Conservation (phyloP, 495 filamentous ascomycete species). For the Neurospora sp. region DNA sequence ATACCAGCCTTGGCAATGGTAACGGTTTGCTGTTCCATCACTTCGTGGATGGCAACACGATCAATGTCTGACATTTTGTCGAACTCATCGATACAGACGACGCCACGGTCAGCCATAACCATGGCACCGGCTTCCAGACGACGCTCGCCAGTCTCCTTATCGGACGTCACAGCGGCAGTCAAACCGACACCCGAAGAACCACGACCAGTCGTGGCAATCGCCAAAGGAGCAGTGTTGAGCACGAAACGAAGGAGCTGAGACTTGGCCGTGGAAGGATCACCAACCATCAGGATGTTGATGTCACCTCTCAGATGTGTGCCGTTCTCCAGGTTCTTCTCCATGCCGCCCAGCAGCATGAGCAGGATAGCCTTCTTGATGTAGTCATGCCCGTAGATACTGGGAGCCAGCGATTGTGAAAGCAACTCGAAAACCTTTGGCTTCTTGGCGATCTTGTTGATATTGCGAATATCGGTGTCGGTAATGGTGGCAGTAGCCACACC, state of each 20-base stretch:
- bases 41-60: slow-evolving; percentile 98
- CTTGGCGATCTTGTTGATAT: slow-evolving; percentile 97
- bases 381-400: slow-evolving; percentile 94
- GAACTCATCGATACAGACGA: slow-evolving; percentile 99
- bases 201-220: slow-evolving; percentile 94
- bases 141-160: slow-evolving; percentile 96
- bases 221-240: slow-evolving; percentile 90
- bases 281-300: slow-evolving; percentile 99
- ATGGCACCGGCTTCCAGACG: slow-evolving; percentile 95
- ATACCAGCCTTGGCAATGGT: slow-evolving; percentile 99
- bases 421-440: slow-evolving; percentile 90
- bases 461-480: slow-evolving; percentile 95
- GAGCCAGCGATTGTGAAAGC: slow-evolving; percentile 92
- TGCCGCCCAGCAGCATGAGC: slow-evolving; percentile 92
- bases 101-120: slow-evolving; percentile 93
- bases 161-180: slow-evolving; percentile 88
- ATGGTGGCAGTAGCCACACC: slow-evolving; percentile 87
- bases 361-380: slow-evolving; percentile 98
- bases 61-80: slow-evolving; percentile 99
- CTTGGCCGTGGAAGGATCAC: slow-evolving; percentile 97
- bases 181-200: slow-evolving; percentile 98
- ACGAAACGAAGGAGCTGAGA: slow-evolving; percentile 97
- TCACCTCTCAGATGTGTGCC: slow-evolving; percentile 96
- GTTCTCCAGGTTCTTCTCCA: slow-evolving; percentile 98
- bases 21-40: slow-evolving; percentile 99